phyloP scores from a whole-genome alignment of 345 rosid genomes.

The Arabis hirsuta region DNA sequence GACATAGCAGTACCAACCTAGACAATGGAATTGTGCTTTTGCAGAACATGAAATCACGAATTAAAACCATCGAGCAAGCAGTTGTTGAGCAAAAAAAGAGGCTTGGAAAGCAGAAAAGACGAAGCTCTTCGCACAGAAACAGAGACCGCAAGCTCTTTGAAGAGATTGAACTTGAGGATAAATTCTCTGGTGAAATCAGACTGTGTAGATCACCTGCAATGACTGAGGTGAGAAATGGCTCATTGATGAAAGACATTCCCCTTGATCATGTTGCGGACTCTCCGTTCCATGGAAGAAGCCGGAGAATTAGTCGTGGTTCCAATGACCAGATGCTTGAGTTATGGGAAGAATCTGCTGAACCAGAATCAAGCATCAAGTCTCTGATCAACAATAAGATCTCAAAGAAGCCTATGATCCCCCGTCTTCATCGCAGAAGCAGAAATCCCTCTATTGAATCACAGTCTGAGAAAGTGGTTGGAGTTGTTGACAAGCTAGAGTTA shows the following conservation, averaged over 20 bases:
- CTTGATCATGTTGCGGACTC: slow-evolving; percentile 82
- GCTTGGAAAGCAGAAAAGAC: slow-evolving; percentile 45
- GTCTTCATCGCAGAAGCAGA: slow-evolving; percentile 42
- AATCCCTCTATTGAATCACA: slow-evolving; percentile 52
- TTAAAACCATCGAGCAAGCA: slow-evolving; percentile 68
- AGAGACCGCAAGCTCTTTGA: slow-evolving; percentile 42
- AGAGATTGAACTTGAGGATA: slow-evolving; percentile 43
- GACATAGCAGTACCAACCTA: slow-evolving; percentile 36
- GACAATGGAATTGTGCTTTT: slow-evolving; percentile 62
- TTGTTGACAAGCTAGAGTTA: slow-evolving; percentile 74
- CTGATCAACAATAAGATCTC: slow-evolving; percentile 29
- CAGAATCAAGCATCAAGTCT: slow-evolving; percentile 44
- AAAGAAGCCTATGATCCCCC: slow-evolving; percentile 37
- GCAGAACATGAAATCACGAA: slow-evolving; percentile 63
- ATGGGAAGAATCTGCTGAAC: slow-evolving; percentile 65
- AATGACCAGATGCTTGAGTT: slow-evolving; percentile 64
- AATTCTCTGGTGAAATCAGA: slow-evolving; percentile 47
- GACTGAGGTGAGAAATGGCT: slow-evolving; percentile 50
- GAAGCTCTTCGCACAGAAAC: slow-evolving; percentile 39
- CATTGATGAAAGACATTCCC: slow-evolving; percentile 79
- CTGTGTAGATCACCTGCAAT: slow-evolving; percentile 47
- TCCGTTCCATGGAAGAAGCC: slow-evolving; percentile 58
- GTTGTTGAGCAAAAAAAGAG: slow-evolving; percentile 58
- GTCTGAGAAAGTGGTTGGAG: slow-evolving; percentile 67
- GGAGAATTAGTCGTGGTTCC: slow-evolving; percentile 48